Base-by-base conservation (phyloP, 1,284 basidiomycete species). In the Sanguinoderma infundibulare region DNA sequence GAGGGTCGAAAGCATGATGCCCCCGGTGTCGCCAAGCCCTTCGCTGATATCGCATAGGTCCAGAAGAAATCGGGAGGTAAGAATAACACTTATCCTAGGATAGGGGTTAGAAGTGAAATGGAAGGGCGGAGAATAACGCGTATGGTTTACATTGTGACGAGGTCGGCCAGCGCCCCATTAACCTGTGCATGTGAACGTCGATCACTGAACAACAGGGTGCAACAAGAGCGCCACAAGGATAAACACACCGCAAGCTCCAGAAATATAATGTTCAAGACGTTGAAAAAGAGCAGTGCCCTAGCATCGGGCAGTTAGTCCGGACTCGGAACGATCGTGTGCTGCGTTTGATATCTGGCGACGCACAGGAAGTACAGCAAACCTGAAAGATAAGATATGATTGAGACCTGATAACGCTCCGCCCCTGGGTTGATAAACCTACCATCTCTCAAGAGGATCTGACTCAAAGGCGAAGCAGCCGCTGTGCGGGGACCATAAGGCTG, bases 111-210 rank as follows among this genome's bases (percentile, higher is more conserved):
- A 15, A 32, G 3, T n/a, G 9, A 9, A 14, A 36, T 6, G 15
- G 2, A 4, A 15, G 4, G 10, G 22, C n/a, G 20, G n/a, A n/a
- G 2, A 9, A 20, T 36, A 26, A 15, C 14, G 15, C 26, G 28
- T 28, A 14, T 7, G 7, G 34, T 54, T 28, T n/a, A 63, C 61
- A 57, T 40, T 2, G 61, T 63, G n/a, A 59, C 61, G 5, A 63
- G 15, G 39, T 63, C 61, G 2, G 61, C 61, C 15, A 59, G 30
- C 5, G 61, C 57, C 9, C 61, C 61, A 32, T 63, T 63, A 24
- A 59, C 35, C 61, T 63, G 35, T 5, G 15, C 5, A 2, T 63
- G 35, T 5, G 15, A 5, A 2, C 12, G 22, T 22, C 22, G 17
- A 39, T 15, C 38, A 15, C 32, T 24, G 9, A 28, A 10, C 24